These are phyloP conservation scores for Mycena latifolia DNA, from an alignment of 768 basidiomycete species.

Conservation along the genomic window DNA sequence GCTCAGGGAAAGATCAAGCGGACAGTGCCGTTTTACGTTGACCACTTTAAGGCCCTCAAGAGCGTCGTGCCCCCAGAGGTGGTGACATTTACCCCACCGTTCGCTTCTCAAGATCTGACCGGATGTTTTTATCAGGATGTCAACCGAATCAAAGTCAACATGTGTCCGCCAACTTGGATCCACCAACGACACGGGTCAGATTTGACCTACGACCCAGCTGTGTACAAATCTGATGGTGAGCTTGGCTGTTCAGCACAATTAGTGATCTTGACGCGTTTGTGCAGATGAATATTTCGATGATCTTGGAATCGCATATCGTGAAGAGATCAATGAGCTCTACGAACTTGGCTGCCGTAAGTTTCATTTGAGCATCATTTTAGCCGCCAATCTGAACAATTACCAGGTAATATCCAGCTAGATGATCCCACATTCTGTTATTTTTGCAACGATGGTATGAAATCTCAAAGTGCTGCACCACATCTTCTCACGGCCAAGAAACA, in stretches of 20 bases:
- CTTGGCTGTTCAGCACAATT: slow-evolving; percentile 1
- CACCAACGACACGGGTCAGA: slow-evolving; percentile 76
- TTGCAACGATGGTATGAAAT: slow-evolving; percentile 64
- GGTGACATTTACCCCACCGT: slow-evolving; percentile 8
- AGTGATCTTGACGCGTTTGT: not conserved
- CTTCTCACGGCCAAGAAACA: not conserved
- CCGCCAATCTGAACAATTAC: slow-evolving; percentile 36
- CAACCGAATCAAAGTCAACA: slow-evolving; percentile 75
- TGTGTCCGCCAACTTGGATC: slow-evolving; percentile 81
- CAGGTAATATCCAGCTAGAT: slow-evolving; percentile 66
- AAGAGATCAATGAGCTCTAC: slow-evolving; percentile 63
- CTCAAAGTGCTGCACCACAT: slow-evolving; percentile 38
- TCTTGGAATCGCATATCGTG: slow-evolving; percentile 59
- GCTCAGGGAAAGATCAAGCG: slow-evolving; percentile 73
- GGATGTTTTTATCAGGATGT: slow-evolving; percentile 59
- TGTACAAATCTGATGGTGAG: slow-evolving; percentile 72
- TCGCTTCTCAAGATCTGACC: slow-evolving; percentile 24
- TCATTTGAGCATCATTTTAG: not conserved
- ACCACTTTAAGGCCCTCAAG: slow-evolving; percentile 74
- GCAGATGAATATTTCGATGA: slow-evolving; percentile 66
- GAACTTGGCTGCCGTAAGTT: slow-evolving; percentile 60
- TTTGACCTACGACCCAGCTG: slow-evolving; percentile 64
- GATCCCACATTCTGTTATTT: slow-evolving; percentile 73
- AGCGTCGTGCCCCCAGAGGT: slow-evolving; percentile 68
- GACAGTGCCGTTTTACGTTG: slow-evolving; percentile 70